Evolutionary conservation across 2,329 filamentous ascomycete genomes (phyloP), one percentile per base, ranked within the genome.

Genomic region (Nemania sp.): DNA sequence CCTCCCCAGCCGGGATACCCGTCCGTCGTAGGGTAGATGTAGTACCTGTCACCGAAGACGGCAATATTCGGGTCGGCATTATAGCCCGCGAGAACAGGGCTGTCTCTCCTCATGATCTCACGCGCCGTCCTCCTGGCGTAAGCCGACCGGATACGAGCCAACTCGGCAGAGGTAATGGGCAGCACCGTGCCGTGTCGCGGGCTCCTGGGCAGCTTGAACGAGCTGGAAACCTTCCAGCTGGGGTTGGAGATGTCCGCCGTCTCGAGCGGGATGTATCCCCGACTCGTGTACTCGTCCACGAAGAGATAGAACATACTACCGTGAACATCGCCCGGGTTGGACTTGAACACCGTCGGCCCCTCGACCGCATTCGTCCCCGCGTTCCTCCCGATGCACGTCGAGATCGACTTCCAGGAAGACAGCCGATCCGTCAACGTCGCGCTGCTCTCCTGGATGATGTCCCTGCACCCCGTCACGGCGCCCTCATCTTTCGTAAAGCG

Each of bases 401-500:
- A 74, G 20, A 81, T 72, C 2, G 71, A 72, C 0, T 73, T 77
- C 82, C 82, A 84, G 0, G 73, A 73, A 0, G 72, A 66, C 0
- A 82, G 68, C 0, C 72, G 73, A 0, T 76, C 77, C 2, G 77
- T 76, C 2, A 84, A 69, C 1, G 71, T 73, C 1, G 70, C 57
- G 0, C 81, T 82, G 34, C 76, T 76, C 64, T 84, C 82, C 60
- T 84, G 77, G 18, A 85, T 83, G 21, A 84, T 84, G 45, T 85
- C 82, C 2, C 72, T 73, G 66, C 82, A 85, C 1, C 82, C 82
- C 0, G 81, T 83, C 1, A 71, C 74, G 4, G 75, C 79, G 0
- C 80, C 81, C 57, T 84, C 82, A 43, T 84, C 82, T 59, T 85
- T 84, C 17, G 81, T 83, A 66, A 84, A 85, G 10, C 82, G 80